A percentile compares a stretch with the other conserved stretches of the same genome.
Conservation (phyloP, 352 stramenopile species). For the Pythium phragmiticola region DNA sequence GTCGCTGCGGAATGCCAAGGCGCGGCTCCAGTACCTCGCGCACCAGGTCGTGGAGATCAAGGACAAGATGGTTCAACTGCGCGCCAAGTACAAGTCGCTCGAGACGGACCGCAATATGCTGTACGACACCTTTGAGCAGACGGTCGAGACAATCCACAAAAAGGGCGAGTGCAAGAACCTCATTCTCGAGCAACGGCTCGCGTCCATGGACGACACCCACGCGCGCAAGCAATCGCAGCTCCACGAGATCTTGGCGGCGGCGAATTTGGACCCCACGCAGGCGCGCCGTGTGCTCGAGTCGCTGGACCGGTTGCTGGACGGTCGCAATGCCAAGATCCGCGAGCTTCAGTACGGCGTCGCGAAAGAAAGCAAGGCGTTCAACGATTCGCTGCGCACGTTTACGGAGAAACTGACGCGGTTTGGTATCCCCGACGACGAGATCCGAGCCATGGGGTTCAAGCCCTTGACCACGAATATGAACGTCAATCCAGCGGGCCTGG, state of each 20-base stretch:
- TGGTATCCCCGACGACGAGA: slow-evolving; percentile 74
- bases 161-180: slow-evolving; percentile 92
- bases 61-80: slow-evolving; percentile 37
- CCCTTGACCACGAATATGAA: slow-evolving; percentile 51
- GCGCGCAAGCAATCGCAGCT: slow-evolving; percentile 71
- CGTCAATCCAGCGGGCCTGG: slow-evolving; percentile 67
- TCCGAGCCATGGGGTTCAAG: slow-evolving; percentile 65
- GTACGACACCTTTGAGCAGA: slow-evolving; percentile 91
- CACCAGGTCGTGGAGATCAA: slow-evolving; percentile 70
- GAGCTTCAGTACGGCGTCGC: slow-evolving; percentile 62
- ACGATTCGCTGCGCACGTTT: slow-evolving; percentile 74
- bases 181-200: slow-evolving; percentile 82
- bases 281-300: slow-evolving; percentile 67
- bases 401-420: slow-evolving; percentile 62
- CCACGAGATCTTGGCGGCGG: slow-evolving; percentile 67
- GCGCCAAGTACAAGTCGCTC: slow-evolving; percentile 16
- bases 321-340: slow-evolving; percentile 57
- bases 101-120: slow-evolving; percentile 87
- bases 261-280: slow-evolving; percentile 71
- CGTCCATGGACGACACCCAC: slow-evolving; percentile 70
- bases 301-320: slow-evolving; percentile 59
- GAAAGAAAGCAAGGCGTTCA: slow-evolving; percentile 79
- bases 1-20: slow-evolving; percentile 87
- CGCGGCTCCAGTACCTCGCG: slow-evolving; percentile 74
- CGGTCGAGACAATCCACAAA: slow-evolving; percentile 87